Evolutionary conservation across 1,139 yeast species (phyloP), one percentile per base, ranked within the genome.

Genomic region (Eremothecium coryli): DNA sequence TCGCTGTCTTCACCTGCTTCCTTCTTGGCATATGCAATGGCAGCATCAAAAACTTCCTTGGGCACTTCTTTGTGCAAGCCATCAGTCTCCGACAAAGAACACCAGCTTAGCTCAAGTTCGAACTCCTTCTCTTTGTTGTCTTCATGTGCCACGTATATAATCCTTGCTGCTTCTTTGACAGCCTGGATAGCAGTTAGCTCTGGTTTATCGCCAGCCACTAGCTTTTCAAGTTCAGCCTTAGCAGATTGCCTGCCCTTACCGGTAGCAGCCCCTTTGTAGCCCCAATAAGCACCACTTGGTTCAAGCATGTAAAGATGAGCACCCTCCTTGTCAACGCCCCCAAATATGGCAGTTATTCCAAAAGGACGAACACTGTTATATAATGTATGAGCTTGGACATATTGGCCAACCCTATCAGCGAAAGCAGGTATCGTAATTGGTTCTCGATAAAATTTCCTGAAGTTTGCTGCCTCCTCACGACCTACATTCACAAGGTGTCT

Each of bases 161-260:
- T 86, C 58, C 78, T 80, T 12, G 97, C 97, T 20, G 97, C 98
- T 52, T 81, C 80, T 51, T 82, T 86, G 32, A 90, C 81, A 3
- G 95, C 98, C 18, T 88, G 94, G 45, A 64, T 71, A 7, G 78
- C 82, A 2, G 79, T 65, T 46, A 93, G 64, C 45, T 86, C 82
- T 3, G 47, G 45, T n/a, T 46, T 40, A 21, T 44, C 35, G 12
- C 44, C 44, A 26, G 48, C 50, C 20, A 54, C 40, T 49, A 93
- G 68, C 60, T 90, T 93, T 61, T 93, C 99, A 50, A 93, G 71
- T 62, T 93, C 98, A 14, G 90, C 82, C 62, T 86, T 88, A 39
- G 98, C 98, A 17, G 85, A 74, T 62, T 90, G 98, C 60, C 97
- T 77, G 30, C 98, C 98, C 60, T 90, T 93, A 42, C 99, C 99